phyloP scores from a whole-genome alignment of 1,139 yeast species.

The Geotrichum europaeum region DNA sequence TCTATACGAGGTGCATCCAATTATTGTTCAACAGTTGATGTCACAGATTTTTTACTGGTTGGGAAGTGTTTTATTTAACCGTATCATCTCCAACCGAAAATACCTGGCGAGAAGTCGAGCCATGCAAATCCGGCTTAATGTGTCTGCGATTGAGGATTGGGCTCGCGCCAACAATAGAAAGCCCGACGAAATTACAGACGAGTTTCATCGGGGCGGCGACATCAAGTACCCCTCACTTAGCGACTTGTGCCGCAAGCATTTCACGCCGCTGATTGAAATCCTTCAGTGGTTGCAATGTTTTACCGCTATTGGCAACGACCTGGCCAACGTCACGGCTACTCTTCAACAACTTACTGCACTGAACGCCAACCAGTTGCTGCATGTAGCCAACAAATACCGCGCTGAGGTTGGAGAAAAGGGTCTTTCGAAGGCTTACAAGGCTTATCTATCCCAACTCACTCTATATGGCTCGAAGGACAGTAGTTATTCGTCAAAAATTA shows the following conservation, averaged over 20 bases:
- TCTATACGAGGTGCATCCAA: constrained; percentile 71
- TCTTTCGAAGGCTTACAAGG: constrained; percentile 36
- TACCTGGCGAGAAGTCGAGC: constrained; percentile 79
- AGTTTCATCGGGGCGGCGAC: constrained; percentile 29
- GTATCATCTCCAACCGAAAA: constrained; percentile 56
- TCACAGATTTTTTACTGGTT: constrained; percentile 77
- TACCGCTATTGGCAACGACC: constrained; percentile 56
- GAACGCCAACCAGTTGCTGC: constrained; percentile 64
- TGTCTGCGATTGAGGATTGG: constrained; percentile 92
- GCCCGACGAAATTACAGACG: constrained; percentile 38
- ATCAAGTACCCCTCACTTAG: constrained; percentile 33
- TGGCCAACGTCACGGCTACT: constrained; percentile 49
- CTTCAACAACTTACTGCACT: constrained; percentile 43
- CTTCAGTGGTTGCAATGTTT: constrained; percentile 89
- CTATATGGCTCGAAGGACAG: constrained; percentile 28
- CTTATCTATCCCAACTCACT: constrained; percentile 32
- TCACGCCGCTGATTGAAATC: constrained; percentile 70
- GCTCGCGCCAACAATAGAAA: constrained; percentile 67
- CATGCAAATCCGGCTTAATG: constrained; percentile 77
- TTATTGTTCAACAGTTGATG: constrained; percentile 67
- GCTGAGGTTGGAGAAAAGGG: constrained; percentile 74
- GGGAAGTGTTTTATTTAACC: constrained; percentile 66
- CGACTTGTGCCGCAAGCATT: constrained; percentile 56
- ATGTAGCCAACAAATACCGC: constrained; percentile 67
- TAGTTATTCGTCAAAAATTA: constrained; percentile 22